phyloP scores from a whole-genome alignment of 2,329 filamentous ascomycete genomes.

The Xylaria sp. region DNA sequence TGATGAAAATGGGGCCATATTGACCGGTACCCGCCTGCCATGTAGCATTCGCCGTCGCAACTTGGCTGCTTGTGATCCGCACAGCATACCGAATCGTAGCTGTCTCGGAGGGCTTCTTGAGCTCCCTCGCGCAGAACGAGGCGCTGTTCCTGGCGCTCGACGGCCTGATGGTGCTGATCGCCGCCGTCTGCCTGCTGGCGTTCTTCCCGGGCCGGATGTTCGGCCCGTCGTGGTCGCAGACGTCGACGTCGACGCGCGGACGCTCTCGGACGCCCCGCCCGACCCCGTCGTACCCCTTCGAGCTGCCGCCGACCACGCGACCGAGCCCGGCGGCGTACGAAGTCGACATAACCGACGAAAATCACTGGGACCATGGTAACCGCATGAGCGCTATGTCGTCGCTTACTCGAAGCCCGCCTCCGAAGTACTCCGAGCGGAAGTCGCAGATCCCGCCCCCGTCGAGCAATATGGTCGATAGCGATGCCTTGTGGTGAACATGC shows the following conservation, averaged over 20 bases:
- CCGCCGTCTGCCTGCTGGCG: conserved; percentile 23
- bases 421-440: conserved; percentile 17
- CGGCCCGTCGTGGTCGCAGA: conserved; percentile 22
- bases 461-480: conserved; percentile 34
- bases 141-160: conserved; percentile 34
- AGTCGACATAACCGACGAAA: too few species aligned
- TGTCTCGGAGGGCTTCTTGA: conserved; percentile 29
- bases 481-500: conserved; percentile 34
- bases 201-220: conserved; percentile 35
- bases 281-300: conserved; percentile 20
- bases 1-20: background rate
- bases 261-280: conserved; percentile 21
- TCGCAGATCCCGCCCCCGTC: conserved; percentile 10
- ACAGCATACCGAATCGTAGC: conserved; percentile 34
- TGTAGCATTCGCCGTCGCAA: conserved; percentile 28
- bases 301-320: conserved; percentile 20
- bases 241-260: conserved; percentile 7
- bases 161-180: conserved; percentile 31
- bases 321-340: conserved; percentile 23
- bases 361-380: too few species aligned
- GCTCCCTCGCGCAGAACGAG: conserved; percentile 31
- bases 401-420: background rate
- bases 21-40: conserved; percentile 5
- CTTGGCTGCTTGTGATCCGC: conserved; percentile 28
- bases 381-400: conserved; percentile 21